Base-by-base conservation (phyloP, 1,284 basidiomycete genomes). In the Cystobasidiaceae sp. region DNA sequence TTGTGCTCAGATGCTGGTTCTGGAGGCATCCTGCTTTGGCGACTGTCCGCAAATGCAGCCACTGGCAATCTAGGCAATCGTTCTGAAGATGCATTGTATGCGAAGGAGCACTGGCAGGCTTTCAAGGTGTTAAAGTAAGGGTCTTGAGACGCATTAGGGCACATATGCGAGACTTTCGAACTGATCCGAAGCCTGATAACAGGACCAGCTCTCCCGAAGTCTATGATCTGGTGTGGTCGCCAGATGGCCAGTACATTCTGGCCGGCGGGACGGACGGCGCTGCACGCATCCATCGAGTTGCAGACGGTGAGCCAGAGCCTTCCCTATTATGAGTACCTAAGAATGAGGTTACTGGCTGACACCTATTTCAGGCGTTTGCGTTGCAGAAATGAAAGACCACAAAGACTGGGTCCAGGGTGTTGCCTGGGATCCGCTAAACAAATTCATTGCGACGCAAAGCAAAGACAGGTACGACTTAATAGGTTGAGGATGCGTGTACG, bases 211-310 rank as follows among this genome's bases (percentile, higher is more conserved):
- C 71, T 43, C 58, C 68, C 83, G 93, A 97, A 77, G 91, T 98
- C 11, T 97, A 98, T 76, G 94, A 98, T 76, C 81, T 98, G 48
- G 90, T 93, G 0, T 98, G 94, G 90, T 69, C 60, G 25, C 96
- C 96, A 0, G 87, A 89, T 25, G 92, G 93, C 49, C 90, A 94
- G 71, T 93, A 90, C 70, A 83, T 99, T 66, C 84, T 97, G 55
- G 88, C 92, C 13, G 94, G 94, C 8, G 93, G 91, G 72, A 97
- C 94, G 3, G 96, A 98, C 77, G 97, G 97, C 74, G 89, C 88
- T 2, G 93, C 93, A 0, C 81, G 91, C 49, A 86, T 97, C 60
- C 93, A 89, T 77, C 83, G 85, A 21, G 81, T 86, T 2, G 80
- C 79, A 19, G 89, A 93, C 74, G 91, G 89, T 87, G 69, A 65